Evolutionary conservation across 495 filamentous ascomycete genomes (phyloP), one percentile per base, ranked within the genome.

Genomic region (Lichina pygmaea): DNA sequence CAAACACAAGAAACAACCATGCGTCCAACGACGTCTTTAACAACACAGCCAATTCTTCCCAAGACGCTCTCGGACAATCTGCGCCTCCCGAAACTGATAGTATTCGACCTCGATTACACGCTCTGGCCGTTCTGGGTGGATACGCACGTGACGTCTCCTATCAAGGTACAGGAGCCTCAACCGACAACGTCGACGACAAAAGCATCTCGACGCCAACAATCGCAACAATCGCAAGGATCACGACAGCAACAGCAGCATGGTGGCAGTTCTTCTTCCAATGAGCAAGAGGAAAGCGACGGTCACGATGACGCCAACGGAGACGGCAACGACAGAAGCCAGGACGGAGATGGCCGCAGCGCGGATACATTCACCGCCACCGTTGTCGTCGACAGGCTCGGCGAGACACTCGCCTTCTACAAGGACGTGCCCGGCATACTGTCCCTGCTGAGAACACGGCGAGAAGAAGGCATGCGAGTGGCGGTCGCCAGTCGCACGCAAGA

Each of bases 111-210:
- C 44, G 89, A 97, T 65, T 94, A 93, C 65, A 97, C 89, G 0
- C 67, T 97, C 0, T 94, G 89, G 89, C 83, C 85, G 4, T 93
- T 92, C 65, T 97, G 86, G 85, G 75, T 84, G 3, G 89, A 94
- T 63, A 93, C 84, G 11, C 84, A 93, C 58, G 76, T 86, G 54
- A 75, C 73, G 44, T 69, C 79, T 9, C 86, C 89, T 0, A 63
- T 97, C 44, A 81, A 82, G 50, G 54, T 67, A 6, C 66, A 66
- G 45, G 58, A 75, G 24, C 24, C 24, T 24, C 24, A 24, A 24
- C 4, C 24, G 24, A 24, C 24, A 1, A 24, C 24, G 24, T 2
- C 24, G 24, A 24, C 24, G 24, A 24, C 24, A 24, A 24, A 8
- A 62, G 64, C 47, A 72, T 74, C 53, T 67, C 69, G 11, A 58